Evolutionary conservation across 192 early-diverging fungal genomes (phyloP), one percentile per base, ranked within the genome.

Genomic region (Mortierella antarctica): DNA sequence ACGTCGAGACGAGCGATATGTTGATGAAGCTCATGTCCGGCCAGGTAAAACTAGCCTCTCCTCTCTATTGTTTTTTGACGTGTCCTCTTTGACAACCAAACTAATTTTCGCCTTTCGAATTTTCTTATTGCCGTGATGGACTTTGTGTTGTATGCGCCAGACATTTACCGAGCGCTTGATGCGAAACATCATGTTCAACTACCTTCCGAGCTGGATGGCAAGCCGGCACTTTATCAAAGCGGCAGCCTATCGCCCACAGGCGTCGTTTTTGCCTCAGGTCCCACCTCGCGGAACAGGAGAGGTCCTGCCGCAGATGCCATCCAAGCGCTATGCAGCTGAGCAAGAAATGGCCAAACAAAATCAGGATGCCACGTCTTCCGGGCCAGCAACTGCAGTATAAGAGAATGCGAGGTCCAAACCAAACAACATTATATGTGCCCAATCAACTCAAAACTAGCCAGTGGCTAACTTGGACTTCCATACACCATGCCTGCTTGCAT

Each of bases 201-300:
- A 10, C 17, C 13, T 57, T 6, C 55, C 55, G 1, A 23, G 21
- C 9, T 57, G n/a, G 55, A 2, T 57, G 17, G 9, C 10, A 23
- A 23, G 17, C 55, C 9, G 21, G 55, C n/a, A 23, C 13, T 57
- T 18, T 57, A 9, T 23, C 20, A 57, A 57, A 21, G 21, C 13
- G 13, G 55, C 55, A 1, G 20, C 13, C 10, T 18, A 57, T 21
- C 13, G 55, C 1, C 55, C 55, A 18, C 55, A 57, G 20, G 55
- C 20, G 17, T 57, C 14, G n/a, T 57, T 57, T 21, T 21, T 57
- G 55, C 55, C 55, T 10, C 55, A 57, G 55, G 55, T 57, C 14
- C n/a, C 14, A 23, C 14, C 14, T 23, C 55, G 55, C 14, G 55
- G 55, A 20, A 23, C 55, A 10, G 20, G 13, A 1, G 17, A 14